Percentiles rank a stretch among this genome's conserved stretches.
phyloP scores from a whole-genome alignment of 768 basidiomycete genomes.

The Tylopilus sp. region DNA sequence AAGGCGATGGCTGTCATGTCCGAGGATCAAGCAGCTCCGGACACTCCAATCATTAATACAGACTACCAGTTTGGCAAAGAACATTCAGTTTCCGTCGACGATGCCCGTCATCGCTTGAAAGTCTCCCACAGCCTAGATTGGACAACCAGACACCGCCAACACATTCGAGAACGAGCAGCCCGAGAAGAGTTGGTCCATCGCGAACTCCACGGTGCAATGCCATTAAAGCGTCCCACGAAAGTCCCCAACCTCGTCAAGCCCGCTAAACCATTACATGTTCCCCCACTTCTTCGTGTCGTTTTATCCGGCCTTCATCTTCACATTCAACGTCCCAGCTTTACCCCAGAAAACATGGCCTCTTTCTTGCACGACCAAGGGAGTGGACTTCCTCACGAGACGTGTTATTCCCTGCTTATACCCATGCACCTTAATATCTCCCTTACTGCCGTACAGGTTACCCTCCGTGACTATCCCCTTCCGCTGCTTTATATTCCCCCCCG shows the following conservation, averaged over 20 bases:
- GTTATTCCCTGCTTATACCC: constrained; percentile 80
- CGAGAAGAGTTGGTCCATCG: constrained; percentile 48
- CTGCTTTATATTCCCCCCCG: constrained; percentile 67
- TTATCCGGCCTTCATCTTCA: constrained; percentile 57
- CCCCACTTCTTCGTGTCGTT: constrained; percentile 71
- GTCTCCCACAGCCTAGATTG: constrained; percentile 72
- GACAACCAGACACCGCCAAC: constrained; percentile 53
- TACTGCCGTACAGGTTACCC: constrained; percentile 52
- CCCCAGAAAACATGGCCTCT: constrained; percentile 47
- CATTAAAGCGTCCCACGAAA: constrained; percentile 28
- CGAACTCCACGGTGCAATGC: constrained; percentile 39
- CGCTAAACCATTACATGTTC: constrained; percentile 30
- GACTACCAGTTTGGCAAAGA: constrained; percentile 62
- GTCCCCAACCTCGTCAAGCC: constrained; percentile 45
- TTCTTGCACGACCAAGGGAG: constrained; percentile 66
- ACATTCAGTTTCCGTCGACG: constrained; percentile 66
- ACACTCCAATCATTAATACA: constrained; percentile 36
- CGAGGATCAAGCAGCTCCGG: constrained; percentile 27
- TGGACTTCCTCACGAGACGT: constrained; percentile 64
- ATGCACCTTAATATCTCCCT: constrained; percentile 72
- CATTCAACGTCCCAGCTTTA: constrained; percentile 59
- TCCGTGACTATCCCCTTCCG: constrained; percentile 90
- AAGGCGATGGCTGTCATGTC: constrained; percentile 66
- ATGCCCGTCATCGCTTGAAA: constrained; percentile 68
- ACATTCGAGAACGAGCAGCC: constrained; percentile 42